Evolutionary conservation across 2,329 filamentous ascomycete species (phyloP).

Genomic region (Verticillium nubilum): DNA sequence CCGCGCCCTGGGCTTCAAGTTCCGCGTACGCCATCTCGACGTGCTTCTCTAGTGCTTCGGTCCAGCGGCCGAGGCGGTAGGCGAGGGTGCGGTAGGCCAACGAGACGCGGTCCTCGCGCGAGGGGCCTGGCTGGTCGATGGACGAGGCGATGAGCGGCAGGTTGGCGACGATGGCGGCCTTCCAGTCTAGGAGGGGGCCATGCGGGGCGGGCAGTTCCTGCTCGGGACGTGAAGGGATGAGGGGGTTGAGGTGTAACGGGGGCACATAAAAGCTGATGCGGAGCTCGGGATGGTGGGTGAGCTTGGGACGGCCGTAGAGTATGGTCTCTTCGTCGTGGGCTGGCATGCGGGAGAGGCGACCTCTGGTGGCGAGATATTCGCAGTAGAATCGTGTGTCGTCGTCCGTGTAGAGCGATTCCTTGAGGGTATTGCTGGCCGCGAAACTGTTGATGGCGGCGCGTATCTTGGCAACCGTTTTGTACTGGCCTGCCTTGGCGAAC

Average conservation of each 20-base stretch:
- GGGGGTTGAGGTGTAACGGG: not conserved
- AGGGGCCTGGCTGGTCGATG: not conserved
- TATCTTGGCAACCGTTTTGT: slow-evolving; percentile 12
- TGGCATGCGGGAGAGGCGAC: not conserved
- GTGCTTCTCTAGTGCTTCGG: slow-evolving; percentile 2
- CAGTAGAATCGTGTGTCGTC: not conserved
- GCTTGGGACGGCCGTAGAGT: slow-evolving; percentile 18
- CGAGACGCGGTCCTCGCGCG: not conserved
- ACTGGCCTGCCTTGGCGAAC: slow-evolving; percentile 13
- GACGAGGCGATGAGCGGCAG: slow-evolving; percentile 8
- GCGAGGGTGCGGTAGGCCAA: slow-evolving; percentile 17
- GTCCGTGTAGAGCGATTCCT: not conserved
- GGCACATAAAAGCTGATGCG: slow-evolving; percentile 16
- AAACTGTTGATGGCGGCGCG: slow-evolving; percentile 13
- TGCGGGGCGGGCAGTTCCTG: not conserved
- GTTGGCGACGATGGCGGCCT: not conserved
- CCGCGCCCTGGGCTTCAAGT: slow-evolving; percentile 11
- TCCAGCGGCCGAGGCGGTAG: slow-evolving; percentile 19
- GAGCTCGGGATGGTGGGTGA: slow-evolving; percentile 24
- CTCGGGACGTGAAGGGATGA: not conserved
- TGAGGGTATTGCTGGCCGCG: not conserved
- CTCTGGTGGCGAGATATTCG: not conserved
- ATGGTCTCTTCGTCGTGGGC: slow-evolving; percentile 10
- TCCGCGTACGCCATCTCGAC: not conserved
- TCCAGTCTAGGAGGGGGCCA: not conserved